These are phyloP conservation scores for Mycosphaerella arachidis DNA, from an alignment of 2,329 filamentous ascomycete species.

Conservation along the genomic window DNA sequence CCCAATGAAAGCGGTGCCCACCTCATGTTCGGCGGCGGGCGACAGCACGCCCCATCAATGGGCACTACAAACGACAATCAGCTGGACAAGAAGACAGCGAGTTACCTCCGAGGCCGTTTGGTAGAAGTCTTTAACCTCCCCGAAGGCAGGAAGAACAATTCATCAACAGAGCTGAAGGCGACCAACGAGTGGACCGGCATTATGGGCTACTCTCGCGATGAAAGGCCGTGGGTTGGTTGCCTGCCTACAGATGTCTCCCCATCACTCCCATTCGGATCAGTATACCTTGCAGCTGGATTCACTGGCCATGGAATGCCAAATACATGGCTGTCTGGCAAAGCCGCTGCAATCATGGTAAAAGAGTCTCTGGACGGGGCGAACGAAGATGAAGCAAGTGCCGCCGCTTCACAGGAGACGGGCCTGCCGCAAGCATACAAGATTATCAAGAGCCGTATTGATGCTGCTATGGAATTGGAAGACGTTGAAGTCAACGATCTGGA, in stretches of 20 bases:
- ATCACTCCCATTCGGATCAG: not conserved
- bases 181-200: conserved; percentile 66
- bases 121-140: conserved; percentile 33
- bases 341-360: conserved; percentile 58
- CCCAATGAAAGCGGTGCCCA: conserved; percentile 50
- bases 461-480: conserved; percentile 21
- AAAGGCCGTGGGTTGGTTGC: conserved; percentile 64
- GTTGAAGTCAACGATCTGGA: conserved; percentile 28
- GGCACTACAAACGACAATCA: conserved; percentile 58
- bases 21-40: conserved; percentile 68
- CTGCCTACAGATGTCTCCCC: conserved; percentile 47
- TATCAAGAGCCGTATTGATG: conserved; percentile 24
- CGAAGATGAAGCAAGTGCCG: conserved; percentile 11
- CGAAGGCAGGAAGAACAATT: conserved; percentile 25
- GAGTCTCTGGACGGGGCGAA: conserved; percentile 25
- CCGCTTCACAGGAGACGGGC: conserved; percentile 17
- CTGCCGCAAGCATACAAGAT: conserved; percentile 30
- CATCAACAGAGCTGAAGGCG: conserved; percentile 43
- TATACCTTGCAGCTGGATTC: conserved; percentile 41
- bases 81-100: conserved; percentile 53
- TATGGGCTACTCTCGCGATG: conserved; percentile 70
- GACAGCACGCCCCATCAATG: conserved; percentile 52
- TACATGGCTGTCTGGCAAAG: conserved; percentile 61
- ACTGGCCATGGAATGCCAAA: conserved; percentile 69
- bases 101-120: conserved; percentile 50